Conservation (phyloP, 23 red algal species). For the Gracilaria vermiculophylla region DNA sequence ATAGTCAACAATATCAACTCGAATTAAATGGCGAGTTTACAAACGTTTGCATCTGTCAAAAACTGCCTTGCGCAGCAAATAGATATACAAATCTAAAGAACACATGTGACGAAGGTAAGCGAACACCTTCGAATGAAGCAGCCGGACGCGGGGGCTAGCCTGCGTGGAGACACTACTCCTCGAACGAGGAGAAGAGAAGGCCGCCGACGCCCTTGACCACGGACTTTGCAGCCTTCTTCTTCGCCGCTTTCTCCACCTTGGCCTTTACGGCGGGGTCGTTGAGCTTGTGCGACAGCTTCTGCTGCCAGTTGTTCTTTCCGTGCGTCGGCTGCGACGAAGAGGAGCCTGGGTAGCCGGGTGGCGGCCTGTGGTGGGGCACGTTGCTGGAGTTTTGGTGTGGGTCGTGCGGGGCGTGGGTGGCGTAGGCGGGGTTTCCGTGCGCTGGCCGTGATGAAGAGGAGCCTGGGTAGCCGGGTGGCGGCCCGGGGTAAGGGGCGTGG, state of each 20-base stretch:
- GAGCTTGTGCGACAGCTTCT: not conserved
- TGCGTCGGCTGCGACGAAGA: not conserved
- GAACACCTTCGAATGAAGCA: too few relatives aligned
- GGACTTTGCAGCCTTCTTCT: not conserved
- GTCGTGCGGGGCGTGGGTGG: too few relatives aligned
- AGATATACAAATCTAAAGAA: too few relatives aligned
- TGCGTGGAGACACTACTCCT: too few relatives aligned
- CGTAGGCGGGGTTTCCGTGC: too few relatives aligned
- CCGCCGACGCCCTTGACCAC: not conserved
- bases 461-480: not conserved
- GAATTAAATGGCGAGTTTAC: too few relatives aligned
- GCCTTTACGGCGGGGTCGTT: not conserved
- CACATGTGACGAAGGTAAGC: too few relatives aligned
- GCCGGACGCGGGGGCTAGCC: too few relatives aligned
- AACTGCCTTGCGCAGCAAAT: too few relatives aligned
- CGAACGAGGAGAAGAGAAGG: not conserved
- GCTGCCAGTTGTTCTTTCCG: not conserved
- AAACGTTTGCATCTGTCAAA: too few relatives aligned
- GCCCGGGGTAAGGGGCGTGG: not conserved
- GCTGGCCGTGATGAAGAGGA: not conserved
- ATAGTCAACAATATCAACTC: too few relatives aligned
- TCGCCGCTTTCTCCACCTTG: not conserved
- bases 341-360: not conserved
- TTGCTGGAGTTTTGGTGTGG: not conserved
- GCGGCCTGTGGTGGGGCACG: not conserved